A percentile compares a stretch with the other conserved stretches of the same genome.
Conservation (phyloP, 345 rosid species). For the Punica granatum region DNA sequence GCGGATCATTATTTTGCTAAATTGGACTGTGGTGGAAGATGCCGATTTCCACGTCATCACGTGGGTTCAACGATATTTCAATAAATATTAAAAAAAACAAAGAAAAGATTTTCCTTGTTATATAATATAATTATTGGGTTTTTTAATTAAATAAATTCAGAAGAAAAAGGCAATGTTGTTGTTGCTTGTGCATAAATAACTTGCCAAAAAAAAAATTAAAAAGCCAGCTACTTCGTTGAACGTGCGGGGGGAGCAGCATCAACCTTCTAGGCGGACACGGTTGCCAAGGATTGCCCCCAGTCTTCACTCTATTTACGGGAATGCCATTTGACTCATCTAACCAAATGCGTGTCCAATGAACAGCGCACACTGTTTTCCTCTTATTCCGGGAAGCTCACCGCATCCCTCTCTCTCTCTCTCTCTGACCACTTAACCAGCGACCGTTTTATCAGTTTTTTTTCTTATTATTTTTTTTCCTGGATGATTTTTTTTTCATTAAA, state of each 20-base stretch:
- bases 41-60: too few species aligned
- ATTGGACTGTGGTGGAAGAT: too few species aligned
- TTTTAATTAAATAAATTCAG: too few species aligned
- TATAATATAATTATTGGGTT: too few species aligned
- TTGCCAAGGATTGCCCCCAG: background rate
- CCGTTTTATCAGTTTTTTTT: background rate
- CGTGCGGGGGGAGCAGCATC: background rate
- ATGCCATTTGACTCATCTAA: background rate
- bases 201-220: background rate
- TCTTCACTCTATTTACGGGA: background rate
- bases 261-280: background rate
- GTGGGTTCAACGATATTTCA: too few species aligned
- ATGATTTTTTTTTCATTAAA: too few species aligned
- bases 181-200: background rate
- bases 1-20: too few species aligned
- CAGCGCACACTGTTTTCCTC: background rate
- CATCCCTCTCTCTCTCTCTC: too few species aligned
- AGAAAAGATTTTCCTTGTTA: too few species aligned
- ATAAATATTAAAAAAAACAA: too few species aligned
- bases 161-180: background rate
- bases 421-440: background rate
- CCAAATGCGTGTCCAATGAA: background rate
- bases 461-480: background rate
- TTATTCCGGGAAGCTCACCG: background rate
- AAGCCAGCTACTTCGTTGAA: background rate